A percentile compares a stretch with the other conserved stretches of the same genome.
phyloP scores from a whole-genome alignment of 768 basidiomycete species.

The Wakefieldia striispora region DNA sequence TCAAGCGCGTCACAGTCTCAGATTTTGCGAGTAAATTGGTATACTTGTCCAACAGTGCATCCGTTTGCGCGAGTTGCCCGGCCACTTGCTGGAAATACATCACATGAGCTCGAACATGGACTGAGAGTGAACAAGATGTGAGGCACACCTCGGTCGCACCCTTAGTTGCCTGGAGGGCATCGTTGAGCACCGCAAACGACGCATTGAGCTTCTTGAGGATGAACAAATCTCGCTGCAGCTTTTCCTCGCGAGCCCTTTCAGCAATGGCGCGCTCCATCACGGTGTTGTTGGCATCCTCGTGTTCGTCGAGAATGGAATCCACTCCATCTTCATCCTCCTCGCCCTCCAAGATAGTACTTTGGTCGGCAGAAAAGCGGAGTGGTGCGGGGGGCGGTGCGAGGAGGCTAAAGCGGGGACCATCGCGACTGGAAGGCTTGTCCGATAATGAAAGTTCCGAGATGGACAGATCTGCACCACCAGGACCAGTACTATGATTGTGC shows the following conservation, averaged over 20 bases:
- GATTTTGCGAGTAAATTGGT: slow-evolving; percentile 66
- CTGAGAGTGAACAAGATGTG: background rate
- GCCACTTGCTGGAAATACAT: slow-evolving; percentile 52
- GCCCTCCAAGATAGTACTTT: slow-evolving; percentile 25
- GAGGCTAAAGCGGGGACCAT: slow-evolving; percentile 33
- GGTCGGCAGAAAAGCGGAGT: slow-evolving; percentile 17
- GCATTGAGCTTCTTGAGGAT: slow-evolving; percentile 71
- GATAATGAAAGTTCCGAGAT: slow-evolving; percentile 54
- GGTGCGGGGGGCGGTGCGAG: slow-evolving; percentile 28
- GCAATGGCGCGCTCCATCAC: slow-evolving; percentile 24
- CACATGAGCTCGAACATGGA: background rate
- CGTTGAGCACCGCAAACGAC: slow-evolving; percentile 65
- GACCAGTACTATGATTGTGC: slow-evolving; percentile 37
- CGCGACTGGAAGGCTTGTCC: slow-evolving; percentile 30
- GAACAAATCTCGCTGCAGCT: slow-evolving; percentile 70
- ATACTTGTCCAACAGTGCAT: slow-evolving; percentile 74
- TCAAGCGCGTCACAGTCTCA: slow-evolving; percentile 62
- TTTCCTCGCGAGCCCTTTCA: slow-evolving; percentile 58
- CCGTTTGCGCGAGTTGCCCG: slow-evolving; percentile 65
- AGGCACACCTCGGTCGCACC: slow-evolving; percentile 66
- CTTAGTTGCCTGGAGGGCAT: slow-evolving; percentile 60
- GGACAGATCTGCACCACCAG: slow-evolving; percentile 51
- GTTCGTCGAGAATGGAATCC: slow-evolving; percentile 6
- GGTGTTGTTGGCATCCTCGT: slow-evolving; percentile 22
- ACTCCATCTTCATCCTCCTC: slow-evolving; percentile 21